These are phyloP conservation scores for Raphanus raphanistrum DNA, from an alignment of 345 rosid genomes.

Conservation along the genomic window DNA sequence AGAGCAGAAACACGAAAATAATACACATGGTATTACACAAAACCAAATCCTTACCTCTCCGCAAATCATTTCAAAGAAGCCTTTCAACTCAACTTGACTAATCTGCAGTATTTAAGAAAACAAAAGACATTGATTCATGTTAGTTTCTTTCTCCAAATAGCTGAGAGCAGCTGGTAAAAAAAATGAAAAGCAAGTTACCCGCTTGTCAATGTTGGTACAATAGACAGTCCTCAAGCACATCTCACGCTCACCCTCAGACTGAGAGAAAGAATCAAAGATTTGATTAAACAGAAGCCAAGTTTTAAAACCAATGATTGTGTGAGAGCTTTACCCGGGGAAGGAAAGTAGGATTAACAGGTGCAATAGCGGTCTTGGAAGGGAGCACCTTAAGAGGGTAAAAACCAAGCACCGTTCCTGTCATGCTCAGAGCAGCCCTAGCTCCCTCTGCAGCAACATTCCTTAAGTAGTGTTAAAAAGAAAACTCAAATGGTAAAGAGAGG, in stretches of 20 bases:
- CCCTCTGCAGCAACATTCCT: slow-evolving; percentile 52
- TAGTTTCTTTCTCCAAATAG: neutral
- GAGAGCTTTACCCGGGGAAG: slow-evolving; percentile 76
- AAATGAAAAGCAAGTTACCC: slow-evolving; percentile 46
- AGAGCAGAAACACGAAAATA: neutral
- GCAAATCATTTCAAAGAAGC: slow-evolving; percentile 79
- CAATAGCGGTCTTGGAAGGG: slow-evolving; percentile 99
- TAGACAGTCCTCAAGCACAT: slow-evolving; percentile 97
- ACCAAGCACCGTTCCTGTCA: slow-evolving; percentile 91
- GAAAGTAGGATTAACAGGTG: slow-evolving; percentile 98
- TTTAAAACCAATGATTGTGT: neutral
- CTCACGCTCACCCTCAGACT: slow-evolving; percentile 98
- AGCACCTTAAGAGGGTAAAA: slow-evolving; percentile 88
- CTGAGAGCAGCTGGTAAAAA: neutral
- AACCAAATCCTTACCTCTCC: slow-evolving; percentile 68
- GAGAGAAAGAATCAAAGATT: slow-evolving; percentile 29
- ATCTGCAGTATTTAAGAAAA: slow-evolving; percentile 47
- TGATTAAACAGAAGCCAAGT: neutral
- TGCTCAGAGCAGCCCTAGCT: slow-evolving; percentile 78
- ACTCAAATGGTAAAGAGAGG: slow-evolving; percentile 21
- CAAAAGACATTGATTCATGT: neutral
- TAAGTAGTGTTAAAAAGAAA: slow-evolving; percentile 22
- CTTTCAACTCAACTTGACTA: slow-evolving; percentile 78
- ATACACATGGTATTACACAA: neutral
- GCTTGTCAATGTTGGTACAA: slow-evolving; percentile 93